phyloP scores from a whole-genome alignment of 805 yeast genomes.

The Saturnispora dispora region DNA sequence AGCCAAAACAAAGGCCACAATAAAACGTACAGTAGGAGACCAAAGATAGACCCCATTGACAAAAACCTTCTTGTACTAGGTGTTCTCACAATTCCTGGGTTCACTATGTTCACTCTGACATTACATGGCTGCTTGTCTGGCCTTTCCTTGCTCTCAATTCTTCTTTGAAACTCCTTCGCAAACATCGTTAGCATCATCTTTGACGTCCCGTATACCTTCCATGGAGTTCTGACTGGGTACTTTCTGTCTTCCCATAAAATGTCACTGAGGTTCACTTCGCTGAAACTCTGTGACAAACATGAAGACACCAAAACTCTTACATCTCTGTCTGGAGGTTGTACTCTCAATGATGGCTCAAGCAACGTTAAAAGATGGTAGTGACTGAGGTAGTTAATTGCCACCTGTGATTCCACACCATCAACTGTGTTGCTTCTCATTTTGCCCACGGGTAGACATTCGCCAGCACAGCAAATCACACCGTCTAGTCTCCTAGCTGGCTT shows the following conservation, averaged over 20 bases:
- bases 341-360: slow-evolving; percentile 72
- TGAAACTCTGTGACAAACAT: slow-evolving; percentile 72
- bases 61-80: slow-evolving; percentile 73
- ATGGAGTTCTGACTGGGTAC: slow-evolving; percentile 57
- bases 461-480: slow-evolving; percentile 83
- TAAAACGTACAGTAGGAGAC: slow-evolving; percentile 52
- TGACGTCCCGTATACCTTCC: slow-evolving; percentile 73
- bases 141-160: slow-evolving; percentile 48
- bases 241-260: slow-evolving; percentile 50
- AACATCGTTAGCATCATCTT: slow-evolving; percentile 69
- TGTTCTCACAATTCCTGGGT: slow-evolving; percentile 89
- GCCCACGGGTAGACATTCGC: slow-evolving; percentile 67
- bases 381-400: slow-evolving; percentile 72
- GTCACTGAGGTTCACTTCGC: slow-evolving; percentile 51
- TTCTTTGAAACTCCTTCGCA: slow-evolving; percentile 69
- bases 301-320: slow-evolving; percentile 74
- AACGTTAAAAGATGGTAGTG: slow-evolving; percentile 76
- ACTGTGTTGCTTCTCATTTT: slow-evolving; percentile 51
- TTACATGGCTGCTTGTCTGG: slow-evolving; percentile 66
- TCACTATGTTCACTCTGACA: slow-evolving; percentile 63
- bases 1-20: slow-evolving; percentile 80
- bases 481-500: slow-evolving; percentile 86
- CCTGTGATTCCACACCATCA: slow-evolving; percentile 84
- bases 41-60: slow-evolving; percentile 62
- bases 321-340: slow-evolving; percentile 92